These are phyloP conservation scores for Phytophthora melonis DNA, from an alignment of 352 stramenopile genomes.

Conservation along the genomic window DNA sequence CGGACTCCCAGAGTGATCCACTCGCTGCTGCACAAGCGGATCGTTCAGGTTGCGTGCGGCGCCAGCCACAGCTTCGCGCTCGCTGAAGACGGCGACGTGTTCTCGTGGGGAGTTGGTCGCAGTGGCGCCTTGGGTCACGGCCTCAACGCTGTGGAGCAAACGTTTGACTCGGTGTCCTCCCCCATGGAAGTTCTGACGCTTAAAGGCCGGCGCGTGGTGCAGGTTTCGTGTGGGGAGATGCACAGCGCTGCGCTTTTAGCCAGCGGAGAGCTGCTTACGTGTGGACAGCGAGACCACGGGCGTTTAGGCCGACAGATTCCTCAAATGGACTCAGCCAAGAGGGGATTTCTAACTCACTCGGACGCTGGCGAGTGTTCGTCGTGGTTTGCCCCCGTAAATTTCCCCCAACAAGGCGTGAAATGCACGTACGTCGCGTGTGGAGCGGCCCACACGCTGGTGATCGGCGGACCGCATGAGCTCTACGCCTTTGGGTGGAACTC, in stretches of 20 bases:
- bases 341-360: background rate
- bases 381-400: slow-evolving; percentile 43
- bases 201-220: slow-evolving; percentile 45
- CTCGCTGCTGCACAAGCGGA: slow-evolving; percentile 66
- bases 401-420: slow-evolving; percentile 10
- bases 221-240: slow-evolving; percentile 68
- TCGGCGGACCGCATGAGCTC: slow-evolving; percentile 48
- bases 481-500: slow-evolving; percentile 70
- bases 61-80: slow-evolving; percentile 67
- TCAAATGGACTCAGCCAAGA: slow-evolving; percentile 7
- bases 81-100: slow-evolving; percentile 70
- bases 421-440: slow-evolving; percentile 72
- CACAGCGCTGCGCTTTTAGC: slow-evolving; percentile 62
- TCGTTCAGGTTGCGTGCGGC: slow-evolving; percentile 71
- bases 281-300: slow-evolving; percentile 65
- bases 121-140: slow-evolving; percentile 69
- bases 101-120: slow-evolving; percentile 68
- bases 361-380: slow-evolving; percentile 38
- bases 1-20: slow-evolving; percentile 41
- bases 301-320: slow-evolving; percentile 51
- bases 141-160: slow-evolving; percentile 40
- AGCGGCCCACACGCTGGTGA: slow-evolving; percentile 63
- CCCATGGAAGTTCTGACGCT: slow-evolving; percentile 67
- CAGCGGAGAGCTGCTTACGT: slow-evolving; percentile 62
- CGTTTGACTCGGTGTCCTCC: slow-evolving; percentile 43